These are phyloP conservation scores for Xerocomellus dryophilus DNA, from an alignment of 768 basidiomycete species.

Conservation along the genomic window DNA sequence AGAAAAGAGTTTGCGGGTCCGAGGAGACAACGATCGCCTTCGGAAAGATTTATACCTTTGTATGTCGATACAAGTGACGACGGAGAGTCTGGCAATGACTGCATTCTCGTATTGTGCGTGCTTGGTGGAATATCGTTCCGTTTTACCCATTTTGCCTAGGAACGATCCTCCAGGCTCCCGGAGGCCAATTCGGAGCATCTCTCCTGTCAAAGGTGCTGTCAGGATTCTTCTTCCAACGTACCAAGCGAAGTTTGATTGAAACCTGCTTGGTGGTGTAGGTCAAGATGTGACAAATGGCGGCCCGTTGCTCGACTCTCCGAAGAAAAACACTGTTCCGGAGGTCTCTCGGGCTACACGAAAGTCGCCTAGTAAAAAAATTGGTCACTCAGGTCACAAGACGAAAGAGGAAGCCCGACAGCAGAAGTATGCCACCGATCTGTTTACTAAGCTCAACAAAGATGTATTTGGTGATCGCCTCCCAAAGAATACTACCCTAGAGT, in stretches of 20 bases:
- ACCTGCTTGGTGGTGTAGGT: background rate
- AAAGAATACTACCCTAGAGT: conserved; percentile 51
- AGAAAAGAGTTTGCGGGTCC: conserved; percentile 2
- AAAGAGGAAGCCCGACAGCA: conserved; percentile 45
- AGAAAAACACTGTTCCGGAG: conserved; percentile 2
- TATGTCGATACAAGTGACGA: conserved; percentile 34
- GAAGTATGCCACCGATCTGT: conserved; percentile 57
- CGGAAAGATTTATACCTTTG: conserved; percentile 16
- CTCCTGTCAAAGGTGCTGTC: conserved; percentile 1
- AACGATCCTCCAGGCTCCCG: conserved; percentile 50
- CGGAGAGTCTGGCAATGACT: conserved; percentile 32
- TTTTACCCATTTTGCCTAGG: conserved; percentile 18
- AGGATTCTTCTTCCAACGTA: background rate
- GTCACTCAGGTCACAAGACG: conserved; percentile 29
- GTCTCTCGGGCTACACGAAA: conserved; percentile 5
- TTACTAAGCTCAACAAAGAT: conserved; percentile 52
- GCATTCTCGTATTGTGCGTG: conserved; percentile 41
- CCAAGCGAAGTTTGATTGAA: background rate
- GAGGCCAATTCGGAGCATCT: conserved; percentile 39
- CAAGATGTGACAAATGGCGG: conserved; percentile 5
- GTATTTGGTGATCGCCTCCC: conserved; percentile 60
- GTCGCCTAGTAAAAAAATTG: conserved; percentile 23
- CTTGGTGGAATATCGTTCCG: background rate
- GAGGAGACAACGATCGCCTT: conserved; percentile 6
- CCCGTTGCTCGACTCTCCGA: conserved; percentile 10